phyloP scores from a whole-genome alignment of 108 stramenopile genomes.

The Fistulifera solaris region DNA sequence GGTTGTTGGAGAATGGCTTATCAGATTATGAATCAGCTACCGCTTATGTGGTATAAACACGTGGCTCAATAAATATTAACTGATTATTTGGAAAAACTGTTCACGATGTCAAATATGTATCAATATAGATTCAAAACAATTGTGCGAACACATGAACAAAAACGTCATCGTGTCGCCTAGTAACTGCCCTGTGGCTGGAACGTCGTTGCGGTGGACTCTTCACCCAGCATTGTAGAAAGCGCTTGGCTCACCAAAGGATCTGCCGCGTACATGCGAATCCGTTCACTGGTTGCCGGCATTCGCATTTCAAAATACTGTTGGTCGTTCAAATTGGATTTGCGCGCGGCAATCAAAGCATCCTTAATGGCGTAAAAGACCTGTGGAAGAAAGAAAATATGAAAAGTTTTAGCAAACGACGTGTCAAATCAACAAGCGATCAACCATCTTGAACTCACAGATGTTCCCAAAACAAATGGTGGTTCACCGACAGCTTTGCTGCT shows the following conservation, averaged over 20 bases:
- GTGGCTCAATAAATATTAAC: too few species aligned
- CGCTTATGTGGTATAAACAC: too few species aligned
- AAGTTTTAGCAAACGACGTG: background rate
- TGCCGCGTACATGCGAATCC: constrained; percentile 63
- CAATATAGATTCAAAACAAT: too few species aligned
- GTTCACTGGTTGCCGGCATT: constrained; percentile 82
- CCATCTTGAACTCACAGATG: constrained; percentile 22
- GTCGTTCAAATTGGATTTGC: constrained; percentile 22
- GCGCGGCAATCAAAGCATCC: constrained; percentile 73
- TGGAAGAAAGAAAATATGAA: background rate
- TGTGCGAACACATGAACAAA: too few species aligned
- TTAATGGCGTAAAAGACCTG: constrained; percentile 86
- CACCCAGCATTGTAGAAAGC: constrained; percentile 11
- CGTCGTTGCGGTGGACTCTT: constrained; percentile 7
- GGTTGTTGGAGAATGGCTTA: too few species aligned
- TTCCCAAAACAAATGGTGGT: constrained; percentile 88
- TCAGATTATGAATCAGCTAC: too few species aligned
- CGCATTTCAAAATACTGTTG: constrained; percentile 72
- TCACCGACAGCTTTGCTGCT: constrained; percentile 95
- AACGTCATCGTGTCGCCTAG: constrained; percentile 4
- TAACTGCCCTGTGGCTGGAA: constrained; percentile 37
- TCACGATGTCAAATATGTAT: too few species aligned
- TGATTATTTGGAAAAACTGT: too few species aligned
- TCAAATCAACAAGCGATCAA: background rate
- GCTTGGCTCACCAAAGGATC: constrained; percentile 52